phyloP scores from a whole-genome alignment of 2,329 filamentous ascomycete species.

The Chalara sp. region DNA sequence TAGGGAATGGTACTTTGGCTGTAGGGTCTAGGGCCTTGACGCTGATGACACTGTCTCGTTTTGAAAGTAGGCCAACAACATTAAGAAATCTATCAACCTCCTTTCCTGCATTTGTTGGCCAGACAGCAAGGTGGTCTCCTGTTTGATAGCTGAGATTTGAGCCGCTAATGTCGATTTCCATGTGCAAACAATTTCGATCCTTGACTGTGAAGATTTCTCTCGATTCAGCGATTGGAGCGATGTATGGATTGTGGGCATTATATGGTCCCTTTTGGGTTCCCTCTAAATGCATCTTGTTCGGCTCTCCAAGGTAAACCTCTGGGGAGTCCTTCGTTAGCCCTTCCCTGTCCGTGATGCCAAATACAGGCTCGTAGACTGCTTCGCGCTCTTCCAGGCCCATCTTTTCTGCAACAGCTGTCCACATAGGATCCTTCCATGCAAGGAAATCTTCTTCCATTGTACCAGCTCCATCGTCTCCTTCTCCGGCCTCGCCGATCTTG shows the following conservation, averaged over 20 bases:
- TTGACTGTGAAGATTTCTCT: conserved; percentile 82
- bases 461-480: conserved; percentile 94
- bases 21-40: conserved; percentile 92
- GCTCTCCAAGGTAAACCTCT: conserved; percentile 90
- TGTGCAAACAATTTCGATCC: conserved; percentile 90
- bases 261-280: conserved; percentile 78
- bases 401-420: conserved; percentile 73
- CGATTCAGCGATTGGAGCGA: conserved; percentile 90
- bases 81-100: conserved; percentile 88
- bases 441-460: conserved; percentile 99
- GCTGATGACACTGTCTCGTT: conserved; percentile 75
- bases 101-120: conserved; percentile 90
- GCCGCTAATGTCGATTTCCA: conserved; percentile 86
- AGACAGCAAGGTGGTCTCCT: conserved; percentile 93
- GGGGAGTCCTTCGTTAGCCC: conserved; percentile 67
- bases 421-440: conserved; percentile 99
- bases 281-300: conserved; percentile 92
- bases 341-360: conserved; percentile 71
- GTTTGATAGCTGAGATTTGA: conserved; percentile 93
- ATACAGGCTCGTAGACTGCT: conserved; percentile 89
- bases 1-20: conserved; percentile 95
- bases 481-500: conserved; percentile 80
- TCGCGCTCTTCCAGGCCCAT: conserved; percentile 93
- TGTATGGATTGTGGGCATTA: conserved; percentile 95
- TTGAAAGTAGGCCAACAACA: conserved; percentile 67